Evolutionary conservation across 176 grass and related monocot genomes (phyloP), one percentile per base, ranked within the genome.

Genomic region (Carex scoparia): DNA sequence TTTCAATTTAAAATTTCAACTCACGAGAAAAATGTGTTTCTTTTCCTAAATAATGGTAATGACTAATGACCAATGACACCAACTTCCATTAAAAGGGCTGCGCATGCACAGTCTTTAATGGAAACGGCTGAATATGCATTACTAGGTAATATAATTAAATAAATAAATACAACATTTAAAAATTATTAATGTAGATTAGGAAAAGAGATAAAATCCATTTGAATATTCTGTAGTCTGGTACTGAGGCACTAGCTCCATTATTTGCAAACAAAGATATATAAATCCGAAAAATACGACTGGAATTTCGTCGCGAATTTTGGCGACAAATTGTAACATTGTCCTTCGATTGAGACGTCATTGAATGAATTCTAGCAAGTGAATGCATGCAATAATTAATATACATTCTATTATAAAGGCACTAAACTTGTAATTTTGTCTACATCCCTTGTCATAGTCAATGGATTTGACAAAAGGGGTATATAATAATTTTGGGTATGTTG

Each of bases 301-400:
- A 83, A 55, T 49, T 51, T 51, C 81, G 63, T 83, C 62, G 40
- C 30, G 9, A 83, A 83, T 83, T 83, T 65, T 66, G 81, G 61
- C 61, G 42, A 51, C 60, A 82, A 66, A 66, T 69, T 83, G 38
- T 5, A 6, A 68, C 33, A 1, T 68, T 68, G 40, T 55, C 62
- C 28, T 83, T 53, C 23, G 42, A 51, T 69, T 66, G 38, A 53
- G 48, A 83, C 81, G 14, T 83, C 35, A 15, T 66, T 66, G 81
- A 83, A 83, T 66, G 81, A 83, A 83, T 83, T 69, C 42, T 62
- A 82, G 16, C 18, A 46, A 27, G 60, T 63, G 5, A 33, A 53
- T 65, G 81, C 19, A 54, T 57, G 49, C 74, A 66, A 69, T 83
- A 28, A 83, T 69, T 23, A 23, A 19, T 31, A 19, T 31, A 56